phyloP scores from a whole-genome alignment of 768 basidiomycete genomes.

The Calvatia gigantea region DNA sequence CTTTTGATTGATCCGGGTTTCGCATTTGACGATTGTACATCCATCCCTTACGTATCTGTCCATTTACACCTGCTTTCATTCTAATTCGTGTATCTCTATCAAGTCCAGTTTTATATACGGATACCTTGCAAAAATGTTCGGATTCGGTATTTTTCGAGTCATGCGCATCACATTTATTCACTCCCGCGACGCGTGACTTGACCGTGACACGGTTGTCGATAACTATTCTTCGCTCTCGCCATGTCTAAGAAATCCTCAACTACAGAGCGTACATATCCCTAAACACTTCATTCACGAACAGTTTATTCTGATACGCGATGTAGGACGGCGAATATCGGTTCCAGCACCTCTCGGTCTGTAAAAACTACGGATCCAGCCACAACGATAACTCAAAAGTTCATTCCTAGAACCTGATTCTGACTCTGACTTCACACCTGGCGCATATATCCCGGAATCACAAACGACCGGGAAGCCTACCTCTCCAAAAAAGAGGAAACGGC shows the following conservation, averaged over 20 bases:
- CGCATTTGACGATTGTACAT: not conserved
- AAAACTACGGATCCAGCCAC: not conserved
- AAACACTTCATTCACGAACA: not conserved
- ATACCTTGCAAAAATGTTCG: not conserved
- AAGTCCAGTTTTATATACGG: not conserved
- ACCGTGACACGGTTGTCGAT: not conserved
- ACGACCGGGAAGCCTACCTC: slow-evolving; percentile 25
- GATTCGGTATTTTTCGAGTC: not conserved
- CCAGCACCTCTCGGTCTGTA: slow-evolving; percentile 33
- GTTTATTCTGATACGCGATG: slow-evolving; percentile 4
- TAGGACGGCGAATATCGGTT: slow-evolving; percentile 31
- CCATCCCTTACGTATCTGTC: not conserved
- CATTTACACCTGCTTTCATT: slow-evolving; percentile 3
- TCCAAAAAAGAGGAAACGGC: slow-evolving; percentile 12
- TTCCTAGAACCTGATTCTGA: slow-evolving; percentile 46
- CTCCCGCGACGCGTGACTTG: slow-evolving; percentile 2
- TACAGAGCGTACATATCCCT: slow-evolving; percentile 23
- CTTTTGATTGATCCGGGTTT: slow-evolving; percentile 52
- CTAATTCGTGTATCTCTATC: slow-evolving; percentile 3
- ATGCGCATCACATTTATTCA: too few species aligned
- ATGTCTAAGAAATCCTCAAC: slow-evolving; percentile 17
- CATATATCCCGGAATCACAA: slow-evolving; percentile 28
- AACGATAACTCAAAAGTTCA: not conserved
- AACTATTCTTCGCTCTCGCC: not conserved
- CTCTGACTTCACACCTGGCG: slow-evolving; percentile 44